A percentile compares a stretch with the other conserved stretches of the same genome.
These are phyloP conservation scores for Talaromyces sp. DNA, from an alignment of 2,329 filamentous ascomycete species.

Conservation along the genomic window DNA sequence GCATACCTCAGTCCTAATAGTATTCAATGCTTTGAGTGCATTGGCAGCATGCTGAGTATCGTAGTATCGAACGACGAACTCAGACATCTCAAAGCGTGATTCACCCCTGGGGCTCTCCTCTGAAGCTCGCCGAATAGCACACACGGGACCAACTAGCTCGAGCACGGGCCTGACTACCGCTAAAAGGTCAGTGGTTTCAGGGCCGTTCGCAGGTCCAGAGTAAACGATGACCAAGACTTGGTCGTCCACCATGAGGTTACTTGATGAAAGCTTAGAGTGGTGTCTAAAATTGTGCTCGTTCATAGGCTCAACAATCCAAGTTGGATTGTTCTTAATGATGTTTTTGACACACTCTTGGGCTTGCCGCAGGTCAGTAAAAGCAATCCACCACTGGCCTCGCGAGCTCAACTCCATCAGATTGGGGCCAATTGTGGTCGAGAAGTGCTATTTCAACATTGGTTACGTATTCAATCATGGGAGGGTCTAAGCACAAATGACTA, in stretches of 20 bases:
- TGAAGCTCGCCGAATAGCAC: neutral
- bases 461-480: too few relatives aligned
- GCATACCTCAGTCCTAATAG: slow-evolving; percentile 4
- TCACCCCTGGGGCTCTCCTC: neutral
- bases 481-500: neutral
- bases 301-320: slow-evolving; percentile 1
- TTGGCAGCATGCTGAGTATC: slow-evolving; percentile 5
- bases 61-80: slow-evolving; percentile 4
- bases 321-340: neutral
- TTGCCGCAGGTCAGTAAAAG: slow-evolving; percentile 8
- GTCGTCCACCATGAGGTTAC: slow-evolving; percentile 3
- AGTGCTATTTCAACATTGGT: neutral
- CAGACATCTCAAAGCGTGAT: neutral
- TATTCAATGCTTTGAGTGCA: slow-evolving; percentile 10
- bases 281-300: neutral
- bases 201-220: neutral
- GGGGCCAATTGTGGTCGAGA: slow-evolving; percentile 6
- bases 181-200: neutral
- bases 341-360: neutral
- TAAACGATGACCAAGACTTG: slow-evolving; percentile 7
- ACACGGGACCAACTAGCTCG: slow-evolving; percentile 6
- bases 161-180: neutral
- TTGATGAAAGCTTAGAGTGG: neutral
- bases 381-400: slow-evolving; percentile 9
- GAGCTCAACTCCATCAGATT: slow-evolving; percentile 5